phyloP scores from a whole-genome alignment of 1,284 basidiomycete genomes.

The Sanguinoderma infundibulare region DNA sequence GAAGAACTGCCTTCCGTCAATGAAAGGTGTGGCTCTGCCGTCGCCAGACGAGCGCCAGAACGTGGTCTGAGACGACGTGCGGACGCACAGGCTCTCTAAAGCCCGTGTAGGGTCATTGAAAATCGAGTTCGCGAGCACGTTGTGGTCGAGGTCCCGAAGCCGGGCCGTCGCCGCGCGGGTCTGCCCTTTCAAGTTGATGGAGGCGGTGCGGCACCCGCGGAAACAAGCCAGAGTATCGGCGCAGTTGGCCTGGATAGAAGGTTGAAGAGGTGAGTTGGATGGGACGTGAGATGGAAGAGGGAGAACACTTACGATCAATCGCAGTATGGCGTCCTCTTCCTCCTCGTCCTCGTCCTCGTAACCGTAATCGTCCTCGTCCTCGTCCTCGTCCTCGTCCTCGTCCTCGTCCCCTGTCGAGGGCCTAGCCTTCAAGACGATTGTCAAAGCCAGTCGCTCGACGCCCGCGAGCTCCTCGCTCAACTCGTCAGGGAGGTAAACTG shows the following conservation, averaged over 20 bases:
- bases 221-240: neutral
- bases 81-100: neutral
- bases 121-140: neutral
- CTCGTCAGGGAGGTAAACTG: neutral
- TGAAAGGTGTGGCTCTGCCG: too few species aligned
- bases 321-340: too few species aligned
- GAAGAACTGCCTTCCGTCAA: neutral
- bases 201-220: neutral
- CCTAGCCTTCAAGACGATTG: neutral
- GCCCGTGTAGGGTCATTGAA: neutral
- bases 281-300: neutral
- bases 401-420: too few species aligned
- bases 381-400: neutral
- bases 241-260: neutral
- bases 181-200: neutral
- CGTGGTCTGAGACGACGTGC: neutral
- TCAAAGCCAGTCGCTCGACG: neutral
- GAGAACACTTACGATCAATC: neutral
- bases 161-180: neutral
- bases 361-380: too few species aligned
- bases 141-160: neutral
- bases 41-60: neutral
- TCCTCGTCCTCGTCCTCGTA: neutral
- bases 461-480: neutral
- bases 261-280: neutral